Evolutionary conservation across 345 rosid genomes (phyloP).

Genomic region (Salix exigua): DNA sequence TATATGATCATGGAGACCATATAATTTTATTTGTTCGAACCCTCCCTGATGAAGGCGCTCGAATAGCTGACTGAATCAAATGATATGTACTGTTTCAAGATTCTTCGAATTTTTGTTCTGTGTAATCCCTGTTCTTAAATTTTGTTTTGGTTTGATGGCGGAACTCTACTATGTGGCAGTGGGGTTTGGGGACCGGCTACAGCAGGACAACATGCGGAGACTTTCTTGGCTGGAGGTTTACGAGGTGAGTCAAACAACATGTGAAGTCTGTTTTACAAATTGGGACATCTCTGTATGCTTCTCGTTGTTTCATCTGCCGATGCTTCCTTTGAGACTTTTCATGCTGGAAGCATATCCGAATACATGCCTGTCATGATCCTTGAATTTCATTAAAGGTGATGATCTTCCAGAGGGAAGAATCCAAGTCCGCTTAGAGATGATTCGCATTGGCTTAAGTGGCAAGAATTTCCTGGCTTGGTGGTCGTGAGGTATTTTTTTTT

Average conservation of each 20-base stretch:
- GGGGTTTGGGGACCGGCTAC: conserved; percentile 20
- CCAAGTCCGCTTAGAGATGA: neutral
- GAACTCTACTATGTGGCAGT: conserved; percentile 3
- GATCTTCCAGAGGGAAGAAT: neutral
- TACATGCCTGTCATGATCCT: neutral
- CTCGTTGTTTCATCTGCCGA: conserved; percentile 9
- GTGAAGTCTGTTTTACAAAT: conserved; percentile 9
- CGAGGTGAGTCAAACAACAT: conserved; percentile 9
- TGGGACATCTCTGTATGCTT: conserved; percentile 17
- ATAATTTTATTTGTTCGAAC: neutral
- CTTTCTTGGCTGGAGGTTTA: conserved; percentile 9
- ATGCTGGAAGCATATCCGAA: neutral
- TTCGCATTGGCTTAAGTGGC: neutral
- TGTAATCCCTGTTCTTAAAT: conserved; percentile 9
- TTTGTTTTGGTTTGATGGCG: conserved; percentile 9
- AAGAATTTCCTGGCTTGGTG: neutral
- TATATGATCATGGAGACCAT: neutral
- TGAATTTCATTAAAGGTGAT: neutral
- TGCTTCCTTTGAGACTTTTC: neutral
- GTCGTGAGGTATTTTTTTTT: neutral
- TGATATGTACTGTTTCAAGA: neutral
- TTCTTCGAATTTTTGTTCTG: neutral
- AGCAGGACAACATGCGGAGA: conserved; percentile 16
- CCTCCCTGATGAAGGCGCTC: neutral
- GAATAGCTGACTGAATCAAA: neutral